phyloP scores from a whole-genome alignment of 805 yeast species.

The Metschnikowia gelsemii region DNA sequence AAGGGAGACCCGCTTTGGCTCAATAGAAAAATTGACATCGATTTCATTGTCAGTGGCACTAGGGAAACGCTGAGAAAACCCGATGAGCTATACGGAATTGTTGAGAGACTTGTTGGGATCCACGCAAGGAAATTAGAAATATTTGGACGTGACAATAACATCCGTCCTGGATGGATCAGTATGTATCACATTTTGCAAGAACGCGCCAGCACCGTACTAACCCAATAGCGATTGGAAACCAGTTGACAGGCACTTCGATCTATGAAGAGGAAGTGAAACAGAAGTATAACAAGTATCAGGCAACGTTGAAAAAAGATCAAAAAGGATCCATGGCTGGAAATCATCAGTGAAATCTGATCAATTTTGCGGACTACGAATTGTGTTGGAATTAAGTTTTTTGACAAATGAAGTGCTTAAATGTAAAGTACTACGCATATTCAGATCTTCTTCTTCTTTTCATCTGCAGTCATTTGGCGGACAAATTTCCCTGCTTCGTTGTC shows the following conservation, averaged over 20 bases:
- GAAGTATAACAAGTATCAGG: conserved; percentile 30
- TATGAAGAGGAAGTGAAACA: conserved; percentile 55
- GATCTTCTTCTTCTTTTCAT: conserved; percentile 15
- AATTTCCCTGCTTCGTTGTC: conserved; percentile 44
- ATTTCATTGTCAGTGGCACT: conserved; percentile 75
- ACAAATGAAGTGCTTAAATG: neutral
- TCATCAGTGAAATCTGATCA: neutral
- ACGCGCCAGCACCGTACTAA: conserved; percentile 6
- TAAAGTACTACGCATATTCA: neutral
- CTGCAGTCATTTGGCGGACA: conserved; percentile 34
- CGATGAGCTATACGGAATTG: conserved; percentile 80
- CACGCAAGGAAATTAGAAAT: conserved; percentile 80
- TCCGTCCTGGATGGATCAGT: conserved; percentile 86
- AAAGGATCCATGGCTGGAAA: neutral
- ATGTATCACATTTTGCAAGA: conserved; percentile 20
- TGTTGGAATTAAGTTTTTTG: no score
- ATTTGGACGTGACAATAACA: conserved; percentile 84
- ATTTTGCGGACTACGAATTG: no score
- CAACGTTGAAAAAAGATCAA: conserved; percentile 4
- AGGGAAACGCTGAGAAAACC: conserved; percentile 91
- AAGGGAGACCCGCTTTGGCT: conserved; percentile 82
- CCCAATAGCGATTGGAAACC: conserved; percentile 67
- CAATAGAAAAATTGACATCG: conserved; percentile 63
- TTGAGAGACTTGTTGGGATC: conserved; percentile 79
- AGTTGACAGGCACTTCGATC: conserved; percentile 58